Base-by-base conservation (phyloP, 2,329 filamentous ascomycete species). In the Botrytis paeoniae region DNA sequence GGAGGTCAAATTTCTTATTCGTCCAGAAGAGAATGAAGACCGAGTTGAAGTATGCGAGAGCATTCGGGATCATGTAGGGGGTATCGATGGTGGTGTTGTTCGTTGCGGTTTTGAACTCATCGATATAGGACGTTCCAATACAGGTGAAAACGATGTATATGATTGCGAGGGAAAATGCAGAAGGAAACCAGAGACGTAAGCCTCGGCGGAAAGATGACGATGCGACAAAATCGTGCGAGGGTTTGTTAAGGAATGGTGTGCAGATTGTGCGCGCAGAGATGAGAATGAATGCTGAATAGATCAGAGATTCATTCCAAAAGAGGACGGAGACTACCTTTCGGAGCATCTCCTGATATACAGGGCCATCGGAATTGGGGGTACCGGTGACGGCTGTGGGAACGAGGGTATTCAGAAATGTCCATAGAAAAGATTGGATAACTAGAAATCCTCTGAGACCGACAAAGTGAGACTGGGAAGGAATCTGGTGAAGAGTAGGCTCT, bases 21-120 rank as follows among this genome's bases (percentile, higher is more conserved):
- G 83, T 75, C 85, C 85, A 86, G 76, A 86, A 85, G 37, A 85
- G 75, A 65, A 85, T 80, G 77, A 85, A 86, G 8, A 85, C 77
- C 0, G 83, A 82, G 77, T 85, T 85, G 78, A 84, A 83, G 68
- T 82, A 85, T 29, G 82, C 78, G 20, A 85, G 77, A 41, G 82
- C 82, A 75, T 80, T 82, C 32, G 82, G 79, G 4, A 84, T 75
- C 43, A 77, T 76, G 60, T 80, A 78, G 5, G 82, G 82, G 5
- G 77, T 76, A 9, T 74, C 62, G 14, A 84, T 80, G 1, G 81
- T 81, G 14, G 78, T 71, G 66, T 86, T 86, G 22, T 79, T 80
- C 3, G 83, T 82, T 0, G 75, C 71, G 4, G 70, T 63, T 60
- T 82, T 80, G 79, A 84, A 85, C 5, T 81, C 77, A 51, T 80